Base-by-base conservation (phyloP, 371 early-diverging fungal genomes). In the Phascolomyces articulosus region DNA sequence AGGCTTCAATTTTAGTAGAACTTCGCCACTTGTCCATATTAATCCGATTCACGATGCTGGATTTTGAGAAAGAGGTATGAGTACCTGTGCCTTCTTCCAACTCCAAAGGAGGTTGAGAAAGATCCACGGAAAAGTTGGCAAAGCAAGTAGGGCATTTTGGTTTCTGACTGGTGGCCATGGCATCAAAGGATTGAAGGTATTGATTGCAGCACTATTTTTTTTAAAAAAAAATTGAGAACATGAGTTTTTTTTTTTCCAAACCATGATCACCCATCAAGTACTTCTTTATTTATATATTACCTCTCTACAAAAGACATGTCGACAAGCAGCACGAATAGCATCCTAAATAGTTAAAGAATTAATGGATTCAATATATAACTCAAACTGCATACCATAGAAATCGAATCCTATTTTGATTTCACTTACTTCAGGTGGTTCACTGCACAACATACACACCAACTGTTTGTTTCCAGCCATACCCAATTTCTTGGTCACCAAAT, bases 361-460 rank as follows among this genome's bases (percentile, higher is more conserved):
- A 34, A 34, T 34, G 34, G 11, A n/a, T n/a, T n/a, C 34, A 34
- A 34, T 11, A 34, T 34, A 2, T 34, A 34, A n/a, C 11, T 34
- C 9, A 34, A 34, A 34, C 34, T 34, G 11, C 11, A 34, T 34
- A 66, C 4, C 21, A 18, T 64, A 31, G 23, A 11, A 26, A 29
- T 9, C 3, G 34, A 49, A 7, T 47, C 48, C 21, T 23, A 49
- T 1, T 27, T 56, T 21, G 8, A 44, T 9, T 57, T 60, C n/a
- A n/a, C n/a, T 54, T 67, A 72, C 77, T 62, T 83, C 83, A 4
- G 83, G 79, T 9, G 79, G 72, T 28, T 96, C 98, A 63, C 90
- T 88, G 76, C 98, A 98, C n/a, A 96, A 77, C 26, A 89, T 89
- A 65, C 98, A 98, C 18, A 98, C 95, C 0, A 94, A 77, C 64